A percentile compares a stretch with the other conserved stretches of the same genome.
Evolutionary conservation across 129 eudicot species (phyloP).

Genomic region (Chrysanthemum seticuspe): DNA sequence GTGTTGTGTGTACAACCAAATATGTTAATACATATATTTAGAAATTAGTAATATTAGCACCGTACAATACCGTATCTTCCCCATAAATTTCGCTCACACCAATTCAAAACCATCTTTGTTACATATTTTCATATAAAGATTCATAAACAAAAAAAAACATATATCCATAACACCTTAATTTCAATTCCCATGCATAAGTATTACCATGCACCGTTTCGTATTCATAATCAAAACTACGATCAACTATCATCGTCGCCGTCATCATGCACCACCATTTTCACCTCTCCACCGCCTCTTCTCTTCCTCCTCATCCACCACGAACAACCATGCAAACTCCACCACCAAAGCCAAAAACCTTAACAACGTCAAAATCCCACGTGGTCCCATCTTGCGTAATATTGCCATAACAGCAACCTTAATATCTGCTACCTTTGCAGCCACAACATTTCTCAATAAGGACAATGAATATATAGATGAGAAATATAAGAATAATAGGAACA

Average conservation of each 20-base stretch:
- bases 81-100: not conserved
- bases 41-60: not conserved
- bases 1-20: too few relatives aligned
- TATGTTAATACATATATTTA: not conserved
- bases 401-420: conserved; percentile 51
- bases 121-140: not conserved
- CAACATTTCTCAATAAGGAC: conserved; percentile 19
- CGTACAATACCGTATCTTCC: conserved; percentile 15
- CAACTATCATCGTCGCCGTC: conserved; percentile 30
- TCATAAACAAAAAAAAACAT: not conserved
- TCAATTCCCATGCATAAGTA: not conserved
- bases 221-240: conserved; percentile 17
- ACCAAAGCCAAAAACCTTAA: conserved; percentile 12
- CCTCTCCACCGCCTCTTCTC: conserved; percentile 37
- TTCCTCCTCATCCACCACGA: conserved; percentile 22
- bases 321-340: conserved; percentile 24
- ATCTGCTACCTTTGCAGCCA: conserved; percentile 40
- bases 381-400: conserved; percentile 26
- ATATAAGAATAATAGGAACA: conserved; percentile 4
- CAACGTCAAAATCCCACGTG: conserved; percentile 18
- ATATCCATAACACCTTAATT: not conserved
- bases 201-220: conserved; percentile 22
- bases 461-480: conserved; percentile 10
- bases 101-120: not conserved
- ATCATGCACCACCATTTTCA: conserved; percentile 6